Percentiles rank a stretch among this genome's conserved stretches.
phyloP scores from a whole-genome alignment of 2,329 filamentous ascomycete species.

The Fusarium vanettenii region DNA sequence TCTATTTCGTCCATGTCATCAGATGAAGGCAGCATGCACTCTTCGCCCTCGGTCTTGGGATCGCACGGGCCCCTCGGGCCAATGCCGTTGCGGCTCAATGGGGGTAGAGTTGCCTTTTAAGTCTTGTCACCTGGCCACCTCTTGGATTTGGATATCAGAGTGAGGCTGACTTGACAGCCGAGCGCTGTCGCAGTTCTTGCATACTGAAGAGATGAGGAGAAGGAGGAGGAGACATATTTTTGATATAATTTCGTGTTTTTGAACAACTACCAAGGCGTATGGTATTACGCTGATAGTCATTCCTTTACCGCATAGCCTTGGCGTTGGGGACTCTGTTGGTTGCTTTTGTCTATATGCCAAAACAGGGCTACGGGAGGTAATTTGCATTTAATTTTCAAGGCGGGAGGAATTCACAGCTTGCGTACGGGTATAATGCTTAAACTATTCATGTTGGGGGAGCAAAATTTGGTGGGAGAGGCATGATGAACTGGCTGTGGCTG shows the following conservation, averaged over 20 bases:
- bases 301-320: slow-evolving; percentile 45
- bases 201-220: slow-evolving; percentile 21
- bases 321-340: slow-evolving; percentile 34
- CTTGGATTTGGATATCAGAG: slow-evolving; percentile 19
- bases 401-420: slow-evolving; percentile 16
- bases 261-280: slow-evolving; percentile 31
- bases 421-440: slow-evolving; percentile 31
- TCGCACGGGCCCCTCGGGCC: slow-evolving; percentile 48
- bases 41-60: slow-evolving; percentile 46
- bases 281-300: slow-evolving; percentile 29
- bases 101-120: slow-evolving; percentile 53
- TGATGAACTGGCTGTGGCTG: slow-evolving; percentile 21
- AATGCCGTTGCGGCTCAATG: slow-evolving; percentile 51
- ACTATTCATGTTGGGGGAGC: slow-evolving; percentile 20
- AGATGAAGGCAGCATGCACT: slow-evolving; percentile 50
- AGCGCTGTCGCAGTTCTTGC: slow-evolving; percentile 15
- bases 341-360: slow-evolving; percentile 19
- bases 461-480: slow-evolving; percentile 22
- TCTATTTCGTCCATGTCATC: slow-evolving; percentile 57
- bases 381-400: slow-evolving; percentile 34
- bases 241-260: slow-evolving; percentile 21
- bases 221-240: slow-evolving; percentile 13
- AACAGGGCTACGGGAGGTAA: slow-evolving; percentile 24
- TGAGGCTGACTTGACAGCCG: slow-evolving; percentile 6
- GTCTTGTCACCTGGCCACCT: slow-evolving; percentile 8